A percentile compares a stretch with the other conserved stretches of the same genome.
phyloP scores from a whole-genome alignment of 306 rosid species.

The peach (Prunus persica) region DNA sequence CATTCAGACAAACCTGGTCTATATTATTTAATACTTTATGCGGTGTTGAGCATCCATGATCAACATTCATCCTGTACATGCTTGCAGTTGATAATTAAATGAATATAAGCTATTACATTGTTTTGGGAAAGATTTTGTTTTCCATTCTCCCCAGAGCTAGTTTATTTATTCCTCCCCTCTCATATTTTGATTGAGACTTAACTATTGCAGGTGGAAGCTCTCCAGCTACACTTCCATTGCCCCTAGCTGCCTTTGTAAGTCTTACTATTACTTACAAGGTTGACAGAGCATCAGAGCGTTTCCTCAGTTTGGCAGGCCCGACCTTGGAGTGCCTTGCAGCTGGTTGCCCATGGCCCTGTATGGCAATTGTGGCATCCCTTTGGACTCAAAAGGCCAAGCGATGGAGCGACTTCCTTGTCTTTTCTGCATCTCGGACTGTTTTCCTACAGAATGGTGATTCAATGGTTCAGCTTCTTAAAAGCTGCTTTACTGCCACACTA shows the following conservation, averaged over 20 bases:
- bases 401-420: constrained; percentile 87
- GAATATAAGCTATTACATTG: constrained; percentile 4
- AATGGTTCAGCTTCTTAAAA: constrained; percentile 77
- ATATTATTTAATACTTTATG: background rate
- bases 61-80: background rate
- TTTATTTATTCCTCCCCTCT: background rate
- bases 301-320: constrained; percentile 90
- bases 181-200: constrained; percentile 1
- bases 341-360: constrained; percentile 98
- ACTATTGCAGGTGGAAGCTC: constrained; percentile 61
- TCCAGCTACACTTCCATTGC: constrained; percentile 94
- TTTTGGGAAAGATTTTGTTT: background rate
- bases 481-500: constrained; percentile 94
- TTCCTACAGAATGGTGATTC: constrained; percentile 83
- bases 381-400: constrained; percentile 98
- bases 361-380: constrained; percentile 96
- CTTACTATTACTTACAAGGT: constrained; percentile 92
- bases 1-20: background rate
- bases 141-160: background rate
- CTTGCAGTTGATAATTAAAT: background rate
- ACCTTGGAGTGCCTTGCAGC: constrained; percentile 90
- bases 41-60: background rate
- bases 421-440: constrained; percentile 88
- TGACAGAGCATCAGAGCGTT: constrained; percentile 74
- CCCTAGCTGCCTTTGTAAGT: constrained; percentile 96